Base-by-base conservation (phyloP, 2,329 filamentous ascomycete genomes). In the Xylariaceae sp. region DNA sequence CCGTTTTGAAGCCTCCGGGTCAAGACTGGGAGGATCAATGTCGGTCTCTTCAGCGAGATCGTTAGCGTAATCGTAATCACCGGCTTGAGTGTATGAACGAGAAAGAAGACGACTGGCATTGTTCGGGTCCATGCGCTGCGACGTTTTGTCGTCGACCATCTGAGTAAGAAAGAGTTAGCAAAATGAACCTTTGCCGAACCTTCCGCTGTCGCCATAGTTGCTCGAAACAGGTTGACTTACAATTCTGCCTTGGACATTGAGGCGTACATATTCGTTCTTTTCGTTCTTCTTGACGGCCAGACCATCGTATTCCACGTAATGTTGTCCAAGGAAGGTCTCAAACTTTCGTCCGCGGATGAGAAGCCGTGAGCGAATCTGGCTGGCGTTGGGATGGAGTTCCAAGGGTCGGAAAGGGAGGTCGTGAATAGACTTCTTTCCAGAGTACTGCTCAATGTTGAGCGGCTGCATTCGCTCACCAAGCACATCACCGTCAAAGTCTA, bases 91-190 rank as follows among this genome's bases (percentile, higher is more conserved):
- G 22, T 5, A 28, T 28, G 22, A 28, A 28, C 22, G 22, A 4
- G 22, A 28, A 28, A 28, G 22, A 28, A 68, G 59, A 5, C 46
- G 47, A 52, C 67, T 67, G 0, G 51, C 38, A 33, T 63, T 54
- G 31, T 66, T 62, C 6, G 64, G 53, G 18, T 64, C 61, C 45
- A 65, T 47, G 13, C 66, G 60, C 42, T 66, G 63, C 57, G 64
- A 70, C 2, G 68, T 69, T 46, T 67, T 64, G 52, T 62, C 63
- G 56, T 71, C 69, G 45, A 72, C 60, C 66, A 71, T 71, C 52
- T 55, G 18, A 6, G 13, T 31, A 51, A 22, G 13, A 28, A 14
- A 14, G 31, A 39, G 31, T 51, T 44, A 54, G 47, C 18, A 28
- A 13, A 33, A 6, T n/a, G 19, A 34, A 47, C 14, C 31, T 19